Evolutionary conservation across 1,284 basidiomycete species (phyloP).

Genomic region (Rugosomyces carneus): DNA sequence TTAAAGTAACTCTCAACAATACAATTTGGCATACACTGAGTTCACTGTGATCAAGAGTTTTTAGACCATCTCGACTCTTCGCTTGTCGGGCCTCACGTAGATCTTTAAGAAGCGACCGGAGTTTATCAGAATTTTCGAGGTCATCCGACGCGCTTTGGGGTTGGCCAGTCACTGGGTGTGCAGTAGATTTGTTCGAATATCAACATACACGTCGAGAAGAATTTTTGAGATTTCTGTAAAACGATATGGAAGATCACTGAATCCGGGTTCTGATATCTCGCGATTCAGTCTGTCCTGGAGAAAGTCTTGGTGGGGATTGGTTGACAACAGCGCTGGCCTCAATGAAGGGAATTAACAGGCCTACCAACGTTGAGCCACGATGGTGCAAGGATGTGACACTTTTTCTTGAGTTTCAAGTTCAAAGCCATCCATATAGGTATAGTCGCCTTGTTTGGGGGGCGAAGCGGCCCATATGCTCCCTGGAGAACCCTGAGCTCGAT

Average conservation of each 20-base stretch:
- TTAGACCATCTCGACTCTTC: constrained; percentile 83
- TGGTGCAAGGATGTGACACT: constrained; percentile 88
- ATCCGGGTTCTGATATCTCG: constrained; percentile 69
- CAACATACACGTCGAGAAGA: constrained; percentile 81
- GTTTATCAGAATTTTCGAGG: constrained; percentile 72
- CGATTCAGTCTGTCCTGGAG: constrained; percentile 66
- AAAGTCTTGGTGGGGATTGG: constrained; percentile 48
- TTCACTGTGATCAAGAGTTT: constrained; percentile 66
- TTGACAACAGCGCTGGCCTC: background rate
- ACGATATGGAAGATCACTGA: constrained; percentile 76
- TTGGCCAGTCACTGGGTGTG: background rate
- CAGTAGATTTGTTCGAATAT: background rate
- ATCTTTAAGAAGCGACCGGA: constrained; percentile 87
- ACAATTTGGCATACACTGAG: constrained; percentile 52
- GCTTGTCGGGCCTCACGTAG: constrained; percentile 91
- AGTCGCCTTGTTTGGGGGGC: constrained; percentile 76
- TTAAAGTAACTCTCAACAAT: background rate
- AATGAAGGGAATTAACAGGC: constrained; percentile 20
- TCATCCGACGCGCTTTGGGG: constrained; percentile 81
- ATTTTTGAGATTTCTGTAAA: constrained; percentile 89
- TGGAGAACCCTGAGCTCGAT: constrained; percentile 27
- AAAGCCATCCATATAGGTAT: constrained; percentile 95
- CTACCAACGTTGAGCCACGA: constrained; percentile 83
- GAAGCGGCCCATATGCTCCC: constrained; percentile 91
- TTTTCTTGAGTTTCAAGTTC: constrained; percentile 89